Percentiles rank a stretch among this genome's conserved stretches.
Conservation (phyloP, 2,329 filamentous ascomycete species). For the Xylariaceae sp. region DNA sequence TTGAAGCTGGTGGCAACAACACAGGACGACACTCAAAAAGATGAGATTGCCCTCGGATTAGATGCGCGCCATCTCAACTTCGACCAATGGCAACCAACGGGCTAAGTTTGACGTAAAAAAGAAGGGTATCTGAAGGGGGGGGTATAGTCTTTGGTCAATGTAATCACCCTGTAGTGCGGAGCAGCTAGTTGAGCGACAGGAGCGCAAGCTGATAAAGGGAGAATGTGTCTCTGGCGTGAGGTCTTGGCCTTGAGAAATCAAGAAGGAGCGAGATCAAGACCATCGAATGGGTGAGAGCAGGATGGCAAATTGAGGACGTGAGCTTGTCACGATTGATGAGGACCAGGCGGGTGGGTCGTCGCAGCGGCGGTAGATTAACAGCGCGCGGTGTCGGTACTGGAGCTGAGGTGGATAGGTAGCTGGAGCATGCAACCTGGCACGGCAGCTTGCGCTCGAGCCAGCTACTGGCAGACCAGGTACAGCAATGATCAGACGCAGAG, state of each 20-base stretch:
- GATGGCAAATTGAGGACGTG: constrained; percentile 28
- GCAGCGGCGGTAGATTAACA: constrained; percentile 15
- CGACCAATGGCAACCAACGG: constrained; percentile 21
- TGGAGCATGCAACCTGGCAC: constrained; percentile 6
- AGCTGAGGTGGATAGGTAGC: neutral
- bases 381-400: constrained; percentile 8
- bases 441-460: constrained; percentile 2
- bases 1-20: constrained; percentile 2
- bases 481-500: constrained; percentile 4
- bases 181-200: constrained; percentile 5
- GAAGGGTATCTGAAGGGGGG: neutral
- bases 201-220: too few relatives aligned
- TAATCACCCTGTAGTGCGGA: constrained; percentile 17
- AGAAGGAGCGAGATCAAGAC: constrained; percentile 9
- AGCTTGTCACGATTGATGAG: constrained; percentile 25
- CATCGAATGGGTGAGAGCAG: constrained; percentile 18
- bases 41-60: constrained; percentile 5
- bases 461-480: constrained; percentile 9
- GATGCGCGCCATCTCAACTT: constrained; percentile 4
- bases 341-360: constrained; percentile 17
- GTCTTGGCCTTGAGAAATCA: neutral
- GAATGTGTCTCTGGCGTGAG: too few relatives aligned
- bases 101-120: constrained; percentile 12
- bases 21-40: neutral
- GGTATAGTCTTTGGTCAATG: constrained; percentile 14